These are phyloP conservation scores for Cucumis melo DNA, from an alignment of 306 rosid genomes.

Conservation along the genomic window DNA sequence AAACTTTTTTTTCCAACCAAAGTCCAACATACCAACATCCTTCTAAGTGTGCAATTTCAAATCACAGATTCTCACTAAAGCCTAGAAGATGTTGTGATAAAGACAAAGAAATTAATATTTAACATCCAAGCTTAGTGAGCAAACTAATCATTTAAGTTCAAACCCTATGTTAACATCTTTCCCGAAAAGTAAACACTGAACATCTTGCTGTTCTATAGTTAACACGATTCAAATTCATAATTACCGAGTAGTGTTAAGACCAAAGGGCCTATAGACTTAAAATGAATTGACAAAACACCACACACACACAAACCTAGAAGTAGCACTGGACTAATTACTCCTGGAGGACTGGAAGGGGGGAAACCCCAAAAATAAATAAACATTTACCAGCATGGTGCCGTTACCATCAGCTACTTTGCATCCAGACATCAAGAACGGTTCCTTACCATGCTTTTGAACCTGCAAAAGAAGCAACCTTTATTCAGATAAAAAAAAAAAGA, in stretches of 20 bases:
- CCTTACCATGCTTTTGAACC: constrained; percentile 50
- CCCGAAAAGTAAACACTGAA: neutral
- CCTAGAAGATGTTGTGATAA: neutral
- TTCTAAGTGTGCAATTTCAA: neutral
- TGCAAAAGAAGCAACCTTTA: constrained; percentile 14
- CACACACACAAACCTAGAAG: neutral
- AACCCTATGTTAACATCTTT: neutral
- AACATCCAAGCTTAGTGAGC: neutral
- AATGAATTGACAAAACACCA: neutral
- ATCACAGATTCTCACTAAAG: neutral
- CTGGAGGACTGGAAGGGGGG: neutral
- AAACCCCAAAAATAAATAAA: neutral
- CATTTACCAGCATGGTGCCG: constrained; percentile 73
- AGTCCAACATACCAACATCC: neutral
- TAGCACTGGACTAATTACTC: neutral
- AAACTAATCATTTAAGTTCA: neutral
- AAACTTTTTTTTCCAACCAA: neutral
- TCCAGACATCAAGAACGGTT: constrained; percentile 77
- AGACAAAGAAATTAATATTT: neutral
- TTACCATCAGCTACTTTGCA: constrained; percentile 93
- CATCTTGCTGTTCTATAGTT: neutral
- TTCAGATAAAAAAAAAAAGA: neutral
- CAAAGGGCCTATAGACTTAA: too few relatives aligned
- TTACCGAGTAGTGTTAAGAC: too few relatives aligned
- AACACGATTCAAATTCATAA: too few relatives aligned